Conservation (phyloP, 768 basidiomycete genomes). For the Lactarius pseudohatsudake region DNA sequence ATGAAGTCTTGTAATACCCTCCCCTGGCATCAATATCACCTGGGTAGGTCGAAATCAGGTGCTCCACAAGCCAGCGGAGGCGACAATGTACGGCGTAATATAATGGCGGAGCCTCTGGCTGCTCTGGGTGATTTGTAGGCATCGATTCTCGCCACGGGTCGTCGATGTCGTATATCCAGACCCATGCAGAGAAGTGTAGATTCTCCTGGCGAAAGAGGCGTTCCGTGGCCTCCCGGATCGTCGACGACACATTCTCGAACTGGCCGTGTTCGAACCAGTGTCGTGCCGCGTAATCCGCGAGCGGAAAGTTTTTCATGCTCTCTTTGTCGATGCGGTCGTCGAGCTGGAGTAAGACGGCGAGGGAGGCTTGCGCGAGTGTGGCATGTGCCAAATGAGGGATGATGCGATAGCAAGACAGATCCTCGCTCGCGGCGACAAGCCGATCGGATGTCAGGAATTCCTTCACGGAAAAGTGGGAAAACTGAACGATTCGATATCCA, state of each 20-base stretch:
- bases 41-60: not conserved
- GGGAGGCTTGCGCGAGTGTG: slow-evolving; percentile 1
- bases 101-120: not conserved
- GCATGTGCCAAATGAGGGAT: not conserved
- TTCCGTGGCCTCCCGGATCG: not conserved
- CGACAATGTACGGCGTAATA: not conserved
- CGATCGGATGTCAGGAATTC: slow-evolving; percentile 14
- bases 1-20: not conserved
- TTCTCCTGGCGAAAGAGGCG: not conserved
- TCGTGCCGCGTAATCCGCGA: not conserved
- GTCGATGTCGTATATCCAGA: slow-evolving; percentile 7
- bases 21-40: not conserved
- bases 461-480: slow-evolving; percentile 13
- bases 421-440: not conserved
- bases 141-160: not conserved
- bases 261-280: slow-evolving; percentile 2
- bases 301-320: not conserved
- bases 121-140: not conserved
- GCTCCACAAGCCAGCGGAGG: not conserved
- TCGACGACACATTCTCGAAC: not conserved
- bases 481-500: not conserved
- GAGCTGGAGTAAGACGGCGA: not conserved
- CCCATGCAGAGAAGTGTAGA: not conserved
- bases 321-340: not conserved
- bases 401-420: slow-evolving; percentile 4